A percentile compares a stretch with the other conserved stretches of the same genome.
These are phyloP conservation scores for Helotiales sp. DNA, from an alignment of 2,329 filamentous ascomycete species.

Conservation along the genomic window DNA sequence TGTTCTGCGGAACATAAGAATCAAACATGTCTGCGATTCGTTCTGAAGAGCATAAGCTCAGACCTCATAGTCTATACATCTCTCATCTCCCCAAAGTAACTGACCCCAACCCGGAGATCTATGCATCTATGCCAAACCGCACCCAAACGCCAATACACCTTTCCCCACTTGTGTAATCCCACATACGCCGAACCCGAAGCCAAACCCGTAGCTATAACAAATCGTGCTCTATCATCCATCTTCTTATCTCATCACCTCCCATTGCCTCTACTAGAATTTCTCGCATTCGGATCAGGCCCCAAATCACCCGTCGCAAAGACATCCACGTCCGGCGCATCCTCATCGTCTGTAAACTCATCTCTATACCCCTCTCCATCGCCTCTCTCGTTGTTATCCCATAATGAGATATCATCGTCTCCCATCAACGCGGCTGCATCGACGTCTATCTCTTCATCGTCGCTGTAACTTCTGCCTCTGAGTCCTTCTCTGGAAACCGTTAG, in stretches of 20 bases:
- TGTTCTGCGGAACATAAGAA: too few relatives aligned
- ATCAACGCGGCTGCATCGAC: constrained; percentile 31
- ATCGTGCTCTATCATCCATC: not conserved
- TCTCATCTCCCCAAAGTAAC: not conserved
- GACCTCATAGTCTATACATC: too few relatives aligned
- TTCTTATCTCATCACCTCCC: not conserved
- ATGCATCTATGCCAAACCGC: constrained; percentile 5
- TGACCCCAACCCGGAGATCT: not conserved
- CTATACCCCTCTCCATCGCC: constrained; percentile 22
- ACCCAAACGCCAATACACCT: not conserved
- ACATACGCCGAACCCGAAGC: not conserved
- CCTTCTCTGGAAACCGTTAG: constrained; percentile 1
- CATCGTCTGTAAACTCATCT: constrained; percentile 34
- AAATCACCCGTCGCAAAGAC: constrained; percentile 28
- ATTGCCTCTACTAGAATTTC: not conserved
- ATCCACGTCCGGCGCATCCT: constrained; percentile 28
- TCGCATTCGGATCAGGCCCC: constrained; percentile 12
- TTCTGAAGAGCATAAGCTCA: too few relatives aligned
- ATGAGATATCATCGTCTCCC: constrained; percentile 35
- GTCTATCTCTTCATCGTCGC: constrained; percentile 20
- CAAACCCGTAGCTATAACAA: not conserved
- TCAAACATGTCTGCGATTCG: too few relatives aligned
- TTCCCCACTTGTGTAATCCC: not conserved
- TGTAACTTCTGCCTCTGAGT: constrained; percentile 21
- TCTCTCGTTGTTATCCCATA: constrained; percentile 33